phyloP scores from a whole-genome alignment of 2,329 filamentous ascomycete genomes.

The Mycogone perniciosa region DNA sequence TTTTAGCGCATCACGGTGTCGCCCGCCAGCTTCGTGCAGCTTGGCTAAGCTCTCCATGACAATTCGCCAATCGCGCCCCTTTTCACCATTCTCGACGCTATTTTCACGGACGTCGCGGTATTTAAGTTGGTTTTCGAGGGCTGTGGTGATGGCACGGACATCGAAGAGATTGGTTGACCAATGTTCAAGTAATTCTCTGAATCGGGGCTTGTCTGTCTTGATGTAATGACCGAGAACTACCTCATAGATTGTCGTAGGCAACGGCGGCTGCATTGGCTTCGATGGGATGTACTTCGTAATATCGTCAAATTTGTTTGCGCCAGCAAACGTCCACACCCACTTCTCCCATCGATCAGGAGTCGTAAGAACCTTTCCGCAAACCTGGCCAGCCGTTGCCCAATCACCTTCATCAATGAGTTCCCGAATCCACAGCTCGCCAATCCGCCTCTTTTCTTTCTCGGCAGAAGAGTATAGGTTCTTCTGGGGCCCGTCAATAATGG shows the following conservation, averaged over 20 bases:
- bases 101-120: slow-evolving; percentile 70
- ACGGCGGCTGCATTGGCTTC: slow-evolving; percentile 66
- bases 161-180: slow-evolving; percentile 87
- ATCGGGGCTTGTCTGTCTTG: slow-evolving; percentile 64
- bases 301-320: slow-evolving; percentile 79
- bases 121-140: slow-evolving; percentile 75
- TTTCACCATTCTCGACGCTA: slow-evolving; percentile 65
- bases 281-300: slow-evolving; percentile 80
- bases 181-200: slow-evolving; percentile 70
- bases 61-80: slow-evolving; percentile 77
- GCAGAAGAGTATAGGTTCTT: slow-evolving; percentile 56
- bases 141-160: slow-evolving; percentile 65
- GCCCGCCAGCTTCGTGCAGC: slow-evolving; percentile 74
- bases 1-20: slow-evolving; percentile 75
- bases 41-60: slow-evolving; percentile 82
- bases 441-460: slow-evolving; percentile 80
- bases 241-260: slow-evolving; percentile 81
- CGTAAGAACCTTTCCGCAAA: slow-evolving; percentile 76
- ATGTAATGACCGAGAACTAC: slow-evolving; percentile 86
- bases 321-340: slow-evolving; percentile 89
- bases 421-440: slow-evolving; percentile 90
- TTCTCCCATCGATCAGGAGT: slow-evolving; percentile 84
- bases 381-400: slow-evolving; percentile 71
- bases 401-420: slow-evolving; percentile 69
- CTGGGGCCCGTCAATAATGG: slow-evolving; percentile 50